Percentiles rank a stretch among this genome's conserved stretches.
phyloP scores from a whole-genome alignment of 1,284 basidiomycete genomes.

The Agaricales sp. region DNA sequence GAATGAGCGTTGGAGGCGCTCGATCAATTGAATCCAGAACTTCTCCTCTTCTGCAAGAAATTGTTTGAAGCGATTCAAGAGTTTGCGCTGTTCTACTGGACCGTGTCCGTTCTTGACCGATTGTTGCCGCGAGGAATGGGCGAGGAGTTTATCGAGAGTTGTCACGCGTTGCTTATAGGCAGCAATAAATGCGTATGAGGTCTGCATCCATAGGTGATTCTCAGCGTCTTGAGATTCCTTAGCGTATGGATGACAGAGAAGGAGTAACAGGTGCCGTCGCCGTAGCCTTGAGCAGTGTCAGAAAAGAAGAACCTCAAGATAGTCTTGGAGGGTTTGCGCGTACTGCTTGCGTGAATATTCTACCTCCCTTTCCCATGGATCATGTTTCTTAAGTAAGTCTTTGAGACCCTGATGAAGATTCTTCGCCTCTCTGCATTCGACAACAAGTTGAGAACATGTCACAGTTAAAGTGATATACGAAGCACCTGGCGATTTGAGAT shows the following conservation, averaged over 20 bases:
- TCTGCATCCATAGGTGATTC: conserved; percentile 85
- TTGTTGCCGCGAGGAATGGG: conserved; percentile 31
- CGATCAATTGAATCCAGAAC: conserved; percentile 75
- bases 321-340: conserved; percentile 18
- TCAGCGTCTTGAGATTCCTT: conserved; percentile 76
- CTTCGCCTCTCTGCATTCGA: conserved; percentile 51
- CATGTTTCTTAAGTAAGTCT: conserved; percentile 56
- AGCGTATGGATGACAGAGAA: conserved; percentile 67
- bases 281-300: conserved; percentile 45
- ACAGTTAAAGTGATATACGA: neutral
- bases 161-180: conserved; percentile 73
- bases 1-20: conserved; percentile 63
- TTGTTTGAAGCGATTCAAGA: conserved; percentile 78
- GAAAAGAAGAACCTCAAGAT: conserved; percentile 5
- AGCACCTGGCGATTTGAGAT: neutral
- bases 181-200: conserved; percentile 80
- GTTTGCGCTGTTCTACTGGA: conserved; percentile 73
- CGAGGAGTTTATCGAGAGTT: conserved; percentile 50
- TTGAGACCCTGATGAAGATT: conserved; percentile 57
- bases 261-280: conserved; percentile 62
- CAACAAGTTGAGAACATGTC: neutral
- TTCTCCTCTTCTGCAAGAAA: conserved; percentile 82
- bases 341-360: conserved; percentile 81
- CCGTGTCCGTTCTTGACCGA: conserved; percentile 28
- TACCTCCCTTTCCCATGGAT: conserved; percentile 76